Evolutionary conservation across 2,329 filamentous ascomycete species (phyloP), one percentile per base, ranked within the genome.

Genomic region (Aspergillus calidoustus): DNA sequence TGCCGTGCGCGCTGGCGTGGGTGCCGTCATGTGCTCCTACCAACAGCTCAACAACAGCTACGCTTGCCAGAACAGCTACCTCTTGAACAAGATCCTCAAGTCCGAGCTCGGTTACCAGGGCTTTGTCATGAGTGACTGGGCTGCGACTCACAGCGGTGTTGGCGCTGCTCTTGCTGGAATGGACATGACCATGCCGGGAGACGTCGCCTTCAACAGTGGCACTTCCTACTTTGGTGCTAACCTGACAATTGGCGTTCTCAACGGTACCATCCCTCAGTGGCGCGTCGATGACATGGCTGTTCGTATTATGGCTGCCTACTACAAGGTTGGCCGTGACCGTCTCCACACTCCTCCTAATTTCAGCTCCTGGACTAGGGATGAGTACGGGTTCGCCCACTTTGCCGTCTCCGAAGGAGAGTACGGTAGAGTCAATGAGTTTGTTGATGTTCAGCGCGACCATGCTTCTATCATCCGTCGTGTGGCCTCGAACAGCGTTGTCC

Each of bases 261-360:
- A 98, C 72, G 93, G 93, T 41, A 97, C 93, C 0, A 81, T 98
- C 34, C 92, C 94, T 0, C 87, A 91, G 68, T 96, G 91, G 85
- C 87, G 94, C 54, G 75, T 98, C 9, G 93, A 97, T 69, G 95
- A 98, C 73, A 96, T 97, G 89, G 91, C 87, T 5, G 90, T 92
- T 77, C 88, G 95, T 69, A 96, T 89, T 72, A 85, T 89, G 78
- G 82, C 87, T 55, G 86, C 85, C 3, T 89, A 85, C 74, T 89
- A 87, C 76, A 86, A 85, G 68, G 86, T 89, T 53, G 86, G 84
- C 61, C 84, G 86, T 57, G 84, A 86, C 59, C 74, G 74, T 47
- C 70, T 75, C 66, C 74, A 79, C 44, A 78, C 82, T 25, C 82
- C 83, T 47, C 87, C 91, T 76, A 98, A 93, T 83, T 97, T 97